Conservation (phyloP, 129 eudicot genomes). For the Pseudognaphalium luteoalbum region DNA sequence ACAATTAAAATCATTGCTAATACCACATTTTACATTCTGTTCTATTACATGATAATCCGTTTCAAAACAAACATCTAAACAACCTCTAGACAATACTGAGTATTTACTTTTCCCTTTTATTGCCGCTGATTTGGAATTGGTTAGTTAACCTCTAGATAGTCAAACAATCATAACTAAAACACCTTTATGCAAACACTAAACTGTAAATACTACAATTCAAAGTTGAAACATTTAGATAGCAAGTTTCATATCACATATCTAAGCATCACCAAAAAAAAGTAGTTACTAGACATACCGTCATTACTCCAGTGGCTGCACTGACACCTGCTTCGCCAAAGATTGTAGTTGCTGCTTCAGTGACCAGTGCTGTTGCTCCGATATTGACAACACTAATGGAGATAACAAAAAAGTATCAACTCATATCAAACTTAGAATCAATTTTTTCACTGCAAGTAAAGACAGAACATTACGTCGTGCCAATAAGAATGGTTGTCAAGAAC, state of each 20-base stretch:
- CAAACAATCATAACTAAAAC: background rate
- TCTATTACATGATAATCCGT: no score
- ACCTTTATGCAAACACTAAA: background rate
- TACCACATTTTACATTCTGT: no score
- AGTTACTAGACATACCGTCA: conserved; percentile 64
- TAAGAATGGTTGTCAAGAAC: conserved; percentile 89
- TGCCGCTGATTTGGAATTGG: background rate
- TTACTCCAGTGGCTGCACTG: conserved; percentile 94
- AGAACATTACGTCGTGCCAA: conserved; percentile 86
- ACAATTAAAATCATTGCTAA: background rate
- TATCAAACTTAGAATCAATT: conserved; percentile 1
- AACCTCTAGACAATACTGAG: no score
- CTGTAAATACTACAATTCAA: background rate
- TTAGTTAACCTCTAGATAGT: background rate
- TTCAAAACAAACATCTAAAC: background rate
- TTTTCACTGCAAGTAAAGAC: background rate
- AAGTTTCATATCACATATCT: background rate
- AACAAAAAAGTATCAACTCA: conserved; percentile 27
- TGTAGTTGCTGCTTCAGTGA: conserved; percentile 94
- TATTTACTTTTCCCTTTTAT: background rate
- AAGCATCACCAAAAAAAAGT: background rate
- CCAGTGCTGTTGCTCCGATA: conserved; percentile 93
- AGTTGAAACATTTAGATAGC: background rate
- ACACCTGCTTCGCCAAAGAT: conserved; percentile 95
- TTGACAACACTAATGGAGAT: conserved; percentile 72